Conservation (phyloP, 73 alveolate genomes). For the Paramecium pentaurelia region DNA sequence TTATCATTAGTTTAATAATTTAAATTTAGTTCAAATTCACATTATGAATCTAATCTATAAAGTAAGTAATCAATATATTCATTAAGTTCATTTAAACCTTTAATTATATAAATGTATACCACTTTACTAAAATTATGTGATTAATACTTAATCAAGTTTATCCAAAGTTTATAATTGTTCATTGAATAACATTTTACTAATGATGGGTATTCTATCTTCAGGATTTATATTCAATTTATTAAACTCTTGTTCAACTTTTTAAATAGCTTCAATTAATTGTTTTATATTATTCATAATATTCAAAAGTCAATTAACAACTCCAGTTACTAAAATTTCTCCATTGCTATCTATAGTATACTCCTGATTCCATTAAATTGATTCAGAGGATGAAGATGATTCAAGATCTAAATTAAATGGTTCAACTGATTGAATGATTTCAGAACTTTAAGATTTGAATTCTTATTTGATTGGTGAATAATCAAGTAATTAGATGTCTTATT, state of each 20-base stretch:
- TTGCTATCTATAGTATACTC: not conserved
- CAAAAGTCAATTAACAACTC: not conserved
- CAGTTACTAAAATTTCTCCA: not conserved
- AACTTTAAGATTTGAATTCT: not conserved
- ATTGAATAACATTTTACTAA: not conserved
- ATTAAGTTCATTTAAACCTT: not conserved
- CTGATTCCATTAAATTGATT: not conserved
- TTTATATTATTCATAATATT: not conserved
- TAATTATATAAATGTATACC: not conserved
- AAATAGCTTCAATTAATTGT: not conserved
- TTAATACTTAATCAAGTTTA: not conserved
- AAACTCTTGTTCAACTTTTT: not conserved
- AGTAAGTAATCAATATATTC: not conserved
- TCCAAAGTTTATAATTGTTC: not conserved
- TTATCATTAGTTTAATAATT: not conserved
- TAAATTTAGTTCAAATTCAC: not conserved
- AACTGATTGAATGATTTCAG: not conserved
- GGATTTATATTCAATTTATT: not conserved
- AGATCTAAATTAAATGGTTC: not conserved
- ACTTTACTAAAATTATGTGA: not conserved
- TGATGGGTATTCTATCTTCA: not conserved
- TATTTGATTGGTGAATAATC: conserved; percentile 1
- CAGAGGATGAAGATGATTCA: not conserved
- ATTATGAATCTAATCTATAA: not conserved
- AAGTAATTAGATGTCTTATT: not conserved